Evolutionary conservation across 2,329 filamentous ascomycete species (phyloP).

Genomic region (Saccharata proteae): DNA sequence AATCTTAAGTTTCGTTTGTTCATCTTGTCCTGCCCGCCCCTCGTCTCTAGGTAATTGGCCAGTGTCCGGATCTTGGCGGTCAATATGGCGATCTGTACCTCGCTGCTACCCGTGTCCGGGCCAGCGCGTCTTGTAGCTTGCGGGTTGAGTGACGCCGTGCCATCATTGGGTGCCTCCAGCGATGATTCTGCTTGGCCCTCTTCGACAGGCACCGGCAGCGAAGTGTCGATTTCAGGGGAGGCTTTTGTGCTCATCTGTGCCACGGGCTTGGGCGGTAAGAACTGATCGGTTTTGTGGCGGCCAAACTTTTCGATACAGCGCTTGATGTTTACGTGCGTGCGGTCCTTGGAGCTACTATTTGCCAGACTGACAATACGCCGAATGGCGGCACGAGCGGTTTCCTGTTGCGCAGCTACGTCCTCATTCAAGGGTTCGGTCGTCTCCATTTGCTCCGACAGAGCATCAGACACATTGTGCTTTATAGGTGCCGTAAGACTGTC

Average conservation of each 20-base stretch:
- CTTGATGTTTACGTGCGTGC: slow-evolving; percentile 68
- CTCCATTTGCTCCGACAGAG: slow-evolving; percentile 25
- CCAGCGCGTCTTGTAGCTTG: slow-evolving; percentile 52
- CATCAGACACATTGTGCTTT: too few relatives aligned
- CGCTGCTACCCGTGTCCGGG: slow-evolving; percentile 84
- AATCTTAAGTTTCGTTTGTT: slow-evolving; percentile 85
- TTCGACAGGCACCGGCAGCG: slow-evolving; percentile 12
- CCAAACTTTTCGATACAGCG: slow-evolving; percentile 82
- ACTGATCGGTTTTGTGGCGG: slow-evolving; percentile 71
- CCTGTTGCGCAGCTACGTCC: slow-evolving; percentile 35
- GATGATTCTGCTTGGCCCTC: slow-evolving; percentile 8
- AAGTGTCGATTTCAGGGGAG: too few relatives aligned
- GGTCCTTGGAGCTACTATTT: slow-evolving; percentile 68
- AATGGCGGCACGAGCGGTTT: slow-evolving; percentile 62
- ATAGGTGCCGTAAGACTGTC: slow-evolving; percentile 53
- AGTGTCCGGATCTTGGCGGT: slow-evolving; percentile 86
- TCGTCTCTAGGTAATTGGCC: slow-evolving; percentile 55
- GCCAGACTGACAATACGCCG: slow-evolving; percentile 65
- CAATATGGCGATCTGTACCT: slow-evolving; percentile 95
- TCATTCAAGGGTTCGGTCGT: slow-evolving; percentile 37
- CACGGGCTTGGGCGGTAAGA: slow-evolving; percentile 48
- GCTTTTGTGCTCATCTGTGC: slow-evolving; percentile 32
- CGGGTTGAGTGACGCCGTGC: slow-evolving; percentile 30
- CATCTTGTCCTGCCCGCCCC: slow-evolving; percentile 75
- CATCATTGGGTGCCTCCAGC: slow-evolving; percentile 6